phyloP scores from a whole-genome alignment of 1,284 basidiomycete species.

The Phellopilus nigrolimitatus region DNA sequence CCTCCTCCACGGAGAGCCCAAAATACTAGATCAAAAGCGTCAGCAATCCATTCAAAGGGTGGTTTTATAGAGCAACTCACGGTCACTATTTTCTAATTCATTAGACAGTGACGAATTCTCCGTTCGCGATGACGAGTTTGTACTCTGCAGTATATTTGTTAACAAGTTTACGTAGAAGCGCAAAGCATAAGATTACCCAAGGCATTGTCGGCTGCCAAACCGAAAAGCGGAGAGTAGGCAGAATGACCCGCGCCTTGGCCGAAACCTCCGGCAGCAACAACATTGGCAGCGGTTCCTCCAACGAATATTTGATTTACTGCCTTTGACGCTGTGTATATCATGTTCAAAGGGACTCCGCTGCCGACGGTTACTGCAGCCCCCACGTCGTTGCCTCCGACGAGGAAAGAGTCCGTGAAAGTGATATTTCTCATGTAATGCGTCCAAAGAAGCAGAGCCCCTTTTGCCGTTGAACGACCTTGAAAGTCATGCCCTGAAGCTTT shows the following conservation, averaged over 20 bases:
- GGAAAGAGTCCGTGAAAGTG: constrained; percentile 28
- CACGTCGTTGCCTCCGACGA: constrained; percentile 18
- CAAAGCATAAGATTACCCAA: constrained; percentile 24
- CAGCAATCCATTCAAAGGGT: neutral
- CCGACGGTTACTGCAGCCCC: constrained; percentile 30
- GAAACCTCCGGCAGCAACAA: constrained; percentile 30
- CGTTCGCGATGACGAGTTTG: constrained; percentile 29
- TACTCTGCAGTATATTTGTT: constrained; percentile 23
- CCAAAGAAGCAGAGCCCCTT: constrained; percentile 28
- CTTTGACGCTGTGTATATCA: constrained; percentile 26
- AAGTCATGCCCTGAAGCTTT: constrained; percentile 32
- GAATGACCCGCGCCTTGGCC: constrained; percentile 33
- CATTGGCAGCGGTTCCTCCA: constrained; percentile 29
- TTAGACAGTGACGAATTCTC: constrained; percentile 28
- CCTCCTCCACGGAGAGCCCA: constrained; percentile 34
- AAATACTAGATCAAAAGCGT: constrained; percentile 26
- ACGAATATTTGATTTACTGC: constrained; percentile 27
- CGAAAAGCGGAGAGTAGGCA: constrained; percentile 26
- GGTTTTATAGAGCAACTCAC: neutral
- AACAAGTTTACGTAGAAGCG: neutral
- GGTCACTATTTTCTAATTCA: constrained; percentile 21
- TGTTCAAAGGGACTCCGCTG: constrained; percentile 27
- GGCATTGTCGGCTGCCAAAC: constrained; percentile 31
- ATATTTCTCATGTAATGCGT: constrained; percentile 24
- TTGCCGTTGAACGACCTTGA: constrained; percentile 31